phyloP scores from a whole-genome alignment of 257 asterid species.

The Eustoma russellianum region DNA sequence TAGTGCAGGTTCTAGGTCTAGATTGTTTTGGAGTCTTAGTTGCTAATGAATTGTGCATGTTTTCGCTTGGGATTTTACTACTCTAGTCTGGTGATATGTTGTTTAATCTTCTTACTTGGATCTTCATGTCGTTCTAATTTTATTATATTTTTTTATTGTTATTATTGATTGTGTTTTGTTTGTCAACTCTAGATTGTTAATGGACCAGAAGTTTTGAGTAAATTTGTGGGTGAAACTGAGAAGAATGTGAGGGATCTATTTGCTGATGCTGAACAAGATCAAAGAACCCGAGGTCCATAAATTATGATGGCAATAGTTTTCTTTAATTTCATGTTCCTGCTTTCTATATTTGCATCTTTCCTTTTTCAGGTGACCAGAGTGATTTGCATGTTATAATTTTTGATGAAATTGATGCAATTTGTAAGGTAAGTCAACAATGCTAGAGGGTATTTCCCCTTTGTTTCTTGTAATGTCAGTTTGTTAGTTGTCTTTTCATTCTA shows the following conservation, averaged over 20 bases:
- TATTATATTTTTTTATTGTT: too few relatives aligned
- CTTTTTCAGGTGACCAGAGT: slow-evolving; percentile 86
- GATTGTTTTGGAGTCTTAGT: too few relatives aligned
- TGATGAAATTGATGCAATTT: slow-evolving; percentile 99
- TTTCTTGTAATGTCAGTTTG: background rate
- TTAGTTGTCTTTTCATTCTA: too few relatives aligned
- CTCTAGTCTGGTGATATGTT: too few relatives aligned
- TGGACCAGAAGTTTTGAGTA: slow-evolving; percentile 98
- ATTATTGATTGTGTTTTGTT: too few relatives aligned
- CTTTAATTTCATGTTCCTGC: slow-evolving; percentile 4
- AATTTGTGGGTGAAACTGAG: slow-evolving; percentile 98
- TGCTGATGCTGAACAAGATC: slow-evolving; percentile 99
- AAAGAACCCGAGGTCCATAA: slow-evolving; percentile 65
- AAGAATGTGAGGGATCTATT: slow-evolving; percentile 94
- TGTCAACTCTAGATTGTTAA: slow-evolving; percentile 63
- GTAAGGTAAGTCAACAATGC: slow-evolving; percentile 59
- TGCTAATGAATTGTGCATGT: too few relatives aligned
- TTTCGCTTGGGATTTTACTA: too few relatives aligned
- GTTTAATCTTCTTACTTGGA: too few relatives aligned
- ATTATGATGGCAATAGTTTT: slow-evolving; percentile 13
- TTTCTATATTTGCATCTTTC: slow-evolving; percentile 41
- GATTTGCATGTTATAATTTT: slow-evolving; percentile 94
- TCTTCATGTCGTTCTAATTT: too few relatives aligned
- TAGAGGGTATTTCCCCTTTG: slow-evolving; percentile 2
- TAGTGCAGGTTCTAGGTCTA: too few relatives aligned